Evolutionary conservation across 371 early-diverging fungal genomes (phyloP), one percentile per base, ranked within the genome.

Genomic region (Enterospora canceri): DNA sequence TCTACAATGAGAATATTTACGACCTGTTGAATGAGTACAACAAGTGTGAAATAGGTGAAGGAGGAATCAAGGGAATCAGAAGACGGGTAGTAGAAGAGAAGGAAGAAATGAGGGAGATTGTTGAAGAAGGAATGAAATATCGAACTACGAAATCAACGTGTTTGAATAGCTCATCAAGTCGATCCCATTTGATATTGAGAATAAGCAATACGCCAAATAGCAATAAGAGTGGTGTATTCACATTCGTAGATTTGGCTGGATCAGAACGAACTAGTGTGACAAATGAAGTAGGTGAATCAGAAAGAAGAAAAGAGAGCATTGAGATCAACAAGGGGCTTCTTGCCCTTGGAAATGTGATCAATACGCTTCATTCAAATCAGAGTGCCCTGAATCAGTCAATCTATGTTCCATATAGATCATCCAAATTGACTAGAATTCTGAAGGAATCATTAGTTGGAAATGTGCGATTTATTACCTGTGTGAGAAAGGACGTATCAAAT

Each of bases 211-310:
- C n/a, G n/a, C 54, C 58, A 4, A 51, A 56, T n/a, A 33, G 70
- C 8, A 40, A 40, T 21, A 34, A 64, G 15, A 46, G 46, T 16
- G 24, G 5, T 5, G 34, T 23, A 71, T 33, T 57, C 58, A 58
- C 31, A 76, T 96, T 99, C 84, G 97, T 99, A 46, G 99, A 99
- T 84, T 81, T 99, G 72, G 99, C 99, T 31, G 99, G 99, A 24
- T 89, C 90, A 40, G 99, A 99, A 79, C 85, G 97, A 58, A 76
- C 94, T 24, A 96, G 95, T 79, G 84, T 88, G 35, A 94, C 96
- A 0, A 84, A 87, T 34, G 91, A 94, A 0, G 87, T 86, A 55
- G 96, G 94, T 16, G 92, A 89, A 51, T 84, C 90, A 58, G 87
- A 87, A 48, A 90, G 89, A 12, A 40, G 8, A 40, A 40, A 40